A percentile compares a stretch with the other conserved stretches of the same genome.
phyloP scores from a whole-genome alignment of 2,329 filamentous ascomycete species.

The Exophiala sp. region DNA sequence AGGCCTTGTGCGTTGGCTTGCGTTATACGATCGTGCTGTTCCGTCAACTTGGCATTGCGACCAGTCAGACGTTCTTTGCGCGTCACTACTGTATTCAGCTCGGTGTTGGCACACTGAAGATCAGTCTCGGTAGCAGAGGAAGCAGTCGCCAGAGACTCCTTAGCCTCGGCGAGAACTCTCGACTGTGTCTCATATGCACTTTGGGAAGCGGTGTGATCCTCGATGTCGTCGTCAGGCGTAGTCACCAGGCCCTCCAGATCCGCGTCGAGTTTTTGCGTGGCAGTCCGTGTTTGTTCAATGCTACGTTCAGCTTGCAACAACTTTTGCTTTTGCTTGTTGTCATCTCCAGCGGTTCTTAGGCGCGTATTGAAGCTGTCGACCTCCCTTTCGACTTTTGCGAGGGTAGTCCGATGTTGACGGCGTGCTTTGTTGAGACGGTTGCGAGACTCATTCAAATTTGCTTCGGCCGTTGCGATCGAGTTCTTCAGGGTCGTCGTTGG shows the following conservation, averaged over 20 bases:
- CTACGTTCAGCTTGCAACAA: constrained; percentile 60
- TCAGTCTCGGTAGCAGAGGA: constrained; percentile 54
- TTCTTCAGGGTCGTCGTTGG: constrained; percentile 63
- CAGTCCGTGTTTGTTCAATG: constrained; percentile 62
- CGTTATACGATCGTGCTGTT: constrained; percentile 59
- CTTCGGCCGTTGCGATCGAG: constrained; percentile 60
- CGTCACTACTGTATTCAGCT: constrained; percentile 47
- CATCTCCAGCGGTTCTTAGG: constrained; percentile 57
- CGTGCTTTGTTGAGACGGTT: constrained; percentile 58
- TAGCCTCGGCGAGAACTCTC: constrained; percentile 49
- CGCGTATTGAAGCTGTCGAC: constrained; percentile 57
- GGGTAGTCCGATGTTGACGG: constrained; percentile 58
- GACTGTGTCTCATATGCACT: constrained; percentile 53
- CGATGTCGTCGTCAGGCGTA: constrained; percentile 55
- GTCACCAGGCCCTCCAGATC: constrained; percentile 56
- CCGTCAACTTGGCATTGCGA: constrained; percentile 56
- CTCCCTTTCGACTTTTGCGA: constrained; percentile 59
- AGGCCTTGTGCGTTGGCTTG: constrained; percentile 57
- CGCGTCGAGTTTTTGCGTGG: constrained; percentile 51
- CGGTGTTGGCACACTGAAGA: constrained; percentile 38
- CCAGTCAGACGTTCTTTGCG: constrained; percentile 56
- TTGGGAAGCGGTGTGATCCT: constrained; percentile 53
- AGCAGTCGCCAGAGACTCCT: constrained; percentile 49
- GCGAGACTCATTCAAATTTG: constrained; percentile 58
- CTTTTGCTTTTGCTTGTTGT: constrained; percentile 61